Conservation (phyloP, 208 protist genomes). For the Crithidia acanthocephali region DNA sequence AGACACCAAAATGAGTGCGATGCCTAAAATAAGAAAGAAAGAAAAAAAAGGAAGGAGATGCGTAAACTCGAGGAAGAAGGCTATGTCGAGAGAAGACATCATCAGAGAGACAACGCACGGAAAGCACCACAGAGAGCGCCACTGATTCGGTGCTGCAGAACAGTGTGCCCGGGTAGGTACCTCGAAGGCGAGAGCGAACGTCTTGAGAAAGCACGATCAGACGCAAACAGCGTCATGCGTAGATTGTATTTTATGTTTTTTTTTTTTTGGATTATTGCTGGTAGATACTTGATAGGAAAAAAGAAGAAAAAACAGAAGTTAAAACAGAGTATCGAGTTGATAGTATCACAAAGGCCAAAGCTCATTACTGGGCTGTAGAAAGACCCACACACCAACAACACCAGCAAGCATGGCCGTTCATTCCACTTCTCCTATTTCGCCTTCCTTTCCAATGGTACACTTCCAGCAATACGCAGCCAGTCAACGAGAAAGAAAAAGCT, state of each 20-base stretch:
- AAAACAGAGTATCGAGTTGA: slow-evolving; percentile 27
- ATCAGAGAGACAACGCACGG: no score
- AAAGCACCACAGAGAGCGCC: no score
- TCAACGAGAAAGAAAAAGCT: not conserved
- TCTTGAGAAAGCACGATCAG: no score
- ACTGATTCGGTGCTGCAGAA: no score
- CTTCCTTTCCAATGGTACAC: slow-evolving; percentile 13
- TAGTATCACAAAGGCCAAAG: slow-evolving; percentile 5
- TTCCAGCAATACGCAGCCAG: not conserved
- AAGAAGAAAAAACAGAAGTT: slow-evolving; percentile 24
- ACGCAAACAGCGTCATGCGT: not conserved
- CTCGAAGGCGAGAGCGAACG: no score
- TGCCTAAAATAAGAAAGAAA: no score
- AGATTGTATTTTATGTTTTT: not conserved
- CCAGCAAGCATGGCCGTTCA: slow-evolving; percentile 3
- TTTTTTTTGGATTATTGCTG: slow-evolving; percentile 8
- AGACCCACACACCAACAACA: no score
- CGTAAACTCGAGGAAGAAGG: no score
- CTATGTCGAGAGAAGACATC: no score
- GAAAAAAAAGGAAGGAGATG: no score
- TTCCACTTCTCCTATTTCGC: slow-evolving; percentile 17
- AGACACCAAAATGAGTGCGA: no score
- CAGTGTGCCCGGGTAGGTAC: no score
- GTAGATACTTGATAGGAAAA: slow-evolving; percentile 11
- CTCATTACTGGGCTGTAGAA: not conserved